These are phyloP conservation scores for Solanum appendiculatum DNA, from an alignment of 257 asterid genomes.

Conservation along the genomic window DNA sequence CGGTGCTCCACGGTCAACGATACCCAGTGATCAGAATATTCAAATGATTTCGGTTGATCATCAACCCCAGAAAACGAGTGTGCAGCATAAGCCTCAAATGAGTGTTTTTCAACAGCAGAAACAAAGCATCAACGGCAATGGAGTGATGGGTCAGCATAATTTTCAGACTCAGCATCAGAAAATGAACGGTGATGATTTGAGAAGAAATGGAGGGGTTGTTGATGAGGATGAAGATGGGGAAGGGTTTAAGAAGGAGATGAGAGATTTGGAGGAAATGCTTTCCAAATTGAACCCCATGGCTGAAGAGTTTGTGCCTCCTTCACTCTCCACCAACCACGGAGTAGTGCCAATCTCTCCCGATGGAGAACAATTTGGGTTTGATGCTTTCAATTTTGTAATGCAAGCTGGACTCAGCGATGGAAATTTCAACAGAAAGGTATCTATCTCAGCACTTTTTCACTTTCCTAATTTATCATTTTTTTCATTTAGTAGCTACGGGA, in stretches of 20 bases:
- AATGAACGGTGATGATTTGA: not conserved
- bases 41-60: not conserved
- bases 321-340: constrained; percentile 14
- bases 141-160: not conserved
- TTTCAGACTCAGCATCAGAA: not conserved
- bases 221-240: constrained; percentile 11
- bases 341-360: constrained; percentile 3
- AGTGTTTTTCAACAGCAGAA: not conserved
- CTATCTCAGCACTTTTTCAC: not conserved
- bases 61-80: not conserved
- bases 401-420: constrained; percentile 38
- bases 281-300: constrained; percentile 65
- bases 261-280: constrained; percentile 46
- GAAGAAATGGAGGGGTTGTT: not conserved
- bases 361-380: constrained; percentile 46
- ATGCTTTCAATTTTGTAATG: constrained; percentile 37
- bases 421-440: constrained; percentile 60
- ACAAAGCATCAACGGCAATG: not conserved
- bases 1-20: not conserved
- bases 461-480: not conserved
- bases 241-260: constrained; percentile 37
- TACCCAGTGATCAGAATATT: not conserved
- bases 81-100: not conserved
- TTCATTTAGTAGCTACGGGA: not conserved
- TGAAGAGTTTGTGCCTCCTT: constrained; percentile 55